Percentiles rank a stretch among this genome's conserved stretches.
These are phyloP conservation scores for Aechmea fasciata DNA, from an alignment of 176 grass and related monocot species.

Conservation along the genomic window DNA sequence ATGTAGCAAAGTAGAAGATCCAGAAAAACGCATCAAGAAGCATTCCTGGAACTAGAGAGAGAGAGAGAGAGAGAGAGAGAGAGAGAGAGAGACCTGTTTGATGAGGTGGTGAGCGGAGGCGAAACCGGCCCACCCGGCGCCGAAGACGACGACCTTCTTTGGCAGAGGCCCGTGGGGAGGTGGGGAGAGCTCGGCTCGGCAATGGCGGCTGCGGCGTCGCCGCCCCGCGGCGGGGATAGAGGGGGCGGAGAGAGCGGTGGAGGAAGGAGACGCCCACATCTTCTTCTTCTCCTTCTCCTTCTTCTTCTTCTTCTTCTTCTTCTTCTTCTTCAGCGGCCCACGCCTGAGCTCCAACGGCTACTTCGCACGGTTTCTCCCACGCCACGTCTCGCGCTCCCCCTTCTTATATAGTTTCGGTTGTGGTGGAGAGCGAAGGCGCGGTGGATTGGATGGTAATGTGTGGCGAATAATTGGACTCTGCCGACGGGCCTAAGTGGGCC, in stretches of 20 bases:
- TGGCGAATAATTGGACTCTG: too few relatives aligned
- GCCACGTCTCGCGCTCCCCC: background rate
- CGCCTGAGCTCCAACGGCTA: too few relatives aligned
- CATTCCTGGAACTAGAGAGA: background rate
- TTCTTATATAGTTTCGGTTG: background rate
- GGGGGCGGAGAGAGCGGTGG: slow-evolving; percentile 8
- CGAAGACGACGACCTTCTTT: slow-evolving; percentile 75
- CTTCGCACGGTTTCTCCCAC: background rate
- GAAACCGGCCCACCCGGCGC: slow-evolving; percentile 70
- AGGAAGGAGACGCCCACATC: slow-evolving; percentile 39
- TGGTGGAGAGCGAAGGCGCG: too few relatives aligned
- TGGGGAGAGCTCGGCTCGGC: slow-evolving; percentile 24
- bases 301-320: too few relatives aligned
- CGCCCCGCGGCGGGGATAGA: background rate
- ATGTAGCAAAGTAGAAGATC: background rate
- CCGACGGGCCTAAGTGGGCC: too few relatives aligned
- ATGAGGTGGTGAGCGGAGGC: slow-evolving; percentile 58
- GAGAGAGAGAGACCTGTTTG: slow-evolving; percentile 40
- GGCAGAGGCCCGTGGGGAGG: background rate
- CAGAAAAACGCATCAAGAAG: background rate
- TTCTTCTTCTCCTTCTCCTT: too few relatives aligned
- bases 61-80: slow-evolving; percentile 7
- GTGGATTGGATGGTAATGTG: too few relatives aligned
- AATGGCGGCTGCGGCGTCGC: slow-evolving; percentile 9
- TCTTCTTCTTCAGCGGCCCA: too few relatives aligned